These are phyloP conservation scores for Aspergillus fumigatiaffinis DNA, from an alignment of 2,329 filamentous ascomycete genomes.

Conservation along the genomic window DNA sequence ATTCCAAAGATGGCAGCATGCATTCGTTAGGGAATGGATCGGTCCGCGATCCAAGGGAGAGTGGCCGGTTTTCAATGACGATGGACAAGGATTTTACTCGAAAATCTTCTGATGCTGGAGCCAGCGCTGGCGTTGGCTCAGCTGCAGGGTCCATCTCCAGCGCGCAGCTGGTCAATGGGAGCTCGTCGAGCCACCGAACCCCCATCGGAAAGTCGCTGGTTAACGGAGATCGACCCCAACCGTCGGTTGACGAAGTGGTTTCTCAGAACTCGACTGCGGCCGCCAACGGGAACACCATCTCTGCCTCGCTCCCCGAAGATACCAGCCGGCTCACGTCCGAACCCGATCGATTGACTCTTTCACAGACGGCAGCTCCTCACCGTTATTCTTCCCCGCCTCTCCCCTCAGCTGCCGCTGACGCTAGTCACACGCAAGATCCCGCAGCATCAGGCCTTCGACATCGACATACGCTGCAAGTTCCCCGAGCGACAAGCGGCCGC, in stretches of 20 bases:
- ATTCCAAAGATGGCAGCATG: conserved; percentile 43
- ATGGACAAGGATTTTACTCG: conserved; percentile 22
- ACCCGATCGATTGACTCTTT: conserved; percentile 25
- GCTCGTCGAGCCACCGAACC: conserved; percentile 17
- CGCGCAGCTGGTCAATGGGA: conserved; percentile 26
- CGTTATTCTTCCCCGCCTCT: conserved; percentile 47
- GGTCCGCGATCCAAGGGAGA: conserved; percentile 30
- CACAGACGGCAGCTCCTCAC: conserved; percentile 24
- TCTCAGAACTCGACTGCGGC: conserved; percentile 25
- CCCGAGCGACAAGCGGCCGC: conserved; percentile 62
- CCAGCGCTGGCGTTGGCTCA: conserved; percentile 22
- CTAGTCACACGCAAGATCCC: conserved; percentile 50
- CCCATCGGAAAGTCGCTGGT: conserved; percentile 26
- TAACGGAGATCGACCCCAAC: conserved; percentile 30
- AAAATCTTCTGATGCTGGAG: conserved; percentile 25
- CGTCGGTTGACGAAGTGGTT: conserved; percentile 29
- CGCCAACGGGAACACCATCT: background rate
- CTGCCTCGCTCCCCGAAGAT: conserved; percentile 33
- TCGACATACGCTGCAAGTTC: conserved; percentile 84
- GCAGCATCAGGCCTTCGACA: conserved; percentile 64
- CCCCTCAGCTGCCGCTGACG: conserved; percentile 52
- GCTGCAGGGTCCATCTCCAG: conserved; percentile 18
- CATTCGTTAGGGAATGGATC: conserved; percentile 45
- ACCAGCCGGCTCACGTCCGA: conserved; percentile 29
- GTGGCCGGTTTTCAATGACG: conserved; percentile 24